Base-by-base conservation (phyloP, 129 eudicot genomes). In the Lactuca sativa region DNA sequence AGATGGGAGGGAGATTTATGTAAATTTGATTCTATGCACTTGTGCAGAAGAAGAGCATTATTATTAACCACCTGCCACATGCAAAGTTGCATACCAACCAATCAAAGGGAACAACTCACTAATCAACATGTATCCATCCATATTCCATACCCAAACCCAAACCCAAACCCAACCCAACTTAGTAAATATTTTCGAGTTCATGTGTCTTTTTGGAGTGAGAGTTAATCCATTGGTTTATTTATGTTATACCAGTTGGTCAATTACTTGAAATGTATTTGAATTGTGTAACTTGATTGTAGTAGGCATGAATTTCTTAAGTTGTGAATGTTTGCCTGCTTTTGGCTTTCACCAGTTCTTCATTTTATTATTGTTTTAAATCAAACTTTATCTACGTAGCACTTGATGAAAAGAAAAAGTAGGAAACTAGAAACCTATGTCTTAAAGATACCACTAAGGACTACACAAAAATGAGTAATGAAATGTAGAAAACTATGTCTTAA, bases 391-490 rank as follows among this genome's bases (percentile, higher is more conserved):
- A 25, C 2, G 2, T 25, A 25, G 1, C 30, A 25, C 30, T 25
- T 25, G 30, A 25, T 25, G 30, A 25, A 25, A 25, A 25, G 30
- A 25, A 25, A 25, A 25, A 25, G 30, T 25, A 25, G 30, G 30
- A 1, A 25, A 25, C 30, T n/a, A n/a, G n/a, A n/a, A n/a, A n/a
- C n/a, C n/a, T n/a, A n/a, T n/a, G n/a, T n/a, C n/a, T n/a, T n/a
- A n/a, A n/a, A n/a, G n/a, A n/a, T n/a, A 59, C 99, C 99, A 55
- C 99, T 96, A 16, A 95, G 80, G 59, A 95, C 96, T 55, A 97
- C 99, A 84, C 99, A 90, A 44, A 95, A 85, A 64, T 97, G 97
- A 37, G 99, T 90, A 56, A 95, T 82, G 82, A 95, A 87, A 81
- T 95, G 99, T 64, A 95, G 95, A 78, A 95, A 95, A 84, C 91